These are phyloP conservation scores for Prunus mira DNA, from an alignment of 306 rosid species.

Conservation along the genomic window DNA sequence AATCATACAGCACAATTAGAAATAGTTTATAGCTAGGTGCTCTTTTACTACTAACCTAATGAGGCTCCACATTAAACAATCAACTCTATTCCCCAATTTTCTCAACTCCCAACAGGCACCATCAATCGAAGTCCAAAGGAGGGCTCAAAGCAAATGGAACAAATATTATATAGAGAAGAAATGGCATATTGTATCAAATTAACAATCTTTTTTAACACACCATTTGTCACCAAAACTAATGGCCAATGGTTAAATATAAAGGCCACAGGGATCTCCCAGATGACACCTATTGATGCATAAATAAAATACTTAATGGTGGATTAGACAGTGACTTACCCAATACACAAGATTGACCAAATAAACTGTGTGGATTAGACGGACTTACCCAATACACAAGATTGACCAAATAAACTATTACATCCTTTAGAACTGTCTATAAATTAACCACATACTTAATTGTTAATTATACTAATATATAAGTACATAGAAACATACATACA, in stretches of 20 bases:
- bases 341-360: background rate
- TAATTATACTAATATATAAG: background rate
- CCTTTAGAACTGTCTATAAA: background rate
- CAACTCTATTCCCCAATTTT: background rate
- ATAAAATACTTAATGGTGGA: background rate
- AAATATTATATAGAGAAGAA: background rate
- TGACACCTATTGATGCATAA: background rate
- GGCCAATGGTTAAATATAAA: background rate
- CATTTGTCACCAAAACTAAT: background rate
- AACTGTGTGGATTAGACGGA: background rate
- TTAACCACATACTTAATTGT: background rate
- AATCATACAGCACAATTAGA: background rate
- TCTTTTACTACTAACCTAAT: background rate
- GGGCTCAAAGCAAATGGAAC: background rate
- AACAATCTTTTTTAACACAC: background rate
- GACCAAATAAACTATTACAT: slow-evolving; percentile 7
- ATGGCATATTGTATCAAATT: slow-evolving; percentile 1
- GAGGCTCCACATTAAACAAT: background rate
- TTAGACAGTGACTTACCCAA: background rate
- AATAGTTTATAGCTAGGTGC: background rate
- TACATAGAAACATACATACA: background rate
- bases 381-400: background rate
- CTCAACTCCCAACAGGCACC: background rate
- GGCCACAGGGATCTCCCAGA: background rate
- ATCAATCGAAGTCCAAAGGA: background rate